Conservation (phyloP, 495 filamentous ascomycete species). For the Halenospora varia region DNA sequence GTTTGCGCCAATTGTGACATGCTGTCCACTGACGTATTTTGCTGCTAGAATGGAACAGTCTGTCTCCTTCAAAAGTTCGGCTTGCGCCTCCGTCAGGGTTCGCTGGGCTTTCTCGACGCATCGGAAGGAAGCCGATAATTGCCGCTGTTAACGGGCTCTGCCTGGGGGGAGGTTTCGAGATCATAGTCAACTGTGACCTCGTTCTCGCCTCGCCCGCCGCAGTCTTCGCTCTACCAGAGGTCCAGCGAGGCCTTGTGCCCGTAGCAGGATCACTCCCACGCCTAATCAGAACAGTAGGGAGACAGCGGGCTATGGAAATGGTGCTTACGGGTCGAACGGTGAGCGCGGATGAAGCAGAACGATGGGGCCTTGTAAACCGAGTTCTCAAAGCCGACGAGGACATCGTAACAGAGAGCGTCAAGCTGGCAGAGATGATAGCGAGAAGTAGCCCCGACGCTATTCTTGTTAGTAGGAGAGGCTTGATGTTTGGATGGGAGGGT, state of each 20-base stretch:
- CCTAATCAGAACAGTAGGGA: conserved; percentile 47
- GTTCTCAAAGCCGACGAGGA: conserved; percentile 36
- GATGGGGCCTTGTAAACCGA: conserved; percentile 60
- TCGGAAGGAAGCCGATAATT: conserved; percentile 53
- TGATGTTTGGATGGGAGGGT: conserved; percentile 25
- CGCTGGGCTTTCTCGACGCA: conserved; percentile 15
- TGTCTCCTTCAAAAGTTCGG: not conserved
- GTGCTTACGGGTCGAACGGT: conserved; percentile 53
- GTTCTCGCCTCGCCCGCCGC: conserved; percentile 49
- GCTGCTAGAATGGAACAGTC: not conserved
- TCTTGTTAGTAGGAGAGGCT: conserved; percentile 36
- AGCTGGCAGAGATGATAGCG: conserved; percentile 38
- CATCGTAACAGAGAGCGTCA: conserved; percentile 32
- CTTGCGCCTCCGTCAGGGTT: conserved; percentile 7
- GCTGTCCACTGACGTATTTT: not conserved
- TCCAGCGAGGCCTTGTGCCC: conserved; percentile 54
- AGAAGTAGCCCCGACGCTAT: conserved; percentile 57
- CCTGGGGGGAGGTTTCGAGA: conserved; percentile 55
- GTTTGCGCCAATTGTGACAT: not conserved
- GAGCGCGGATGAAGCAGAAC: conserved; percentile 44
- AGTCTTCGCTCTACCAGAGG: conserved; percentile 54
- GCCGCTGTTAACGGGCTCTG: conserved; percentile 55
- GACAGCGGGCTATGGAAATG: conserved; percentile 56
- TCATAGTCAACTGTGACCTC: conserved; percentile 55
- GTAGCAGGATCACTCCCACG: conserved; percentile 57